Evolutionary conservation across 768 basidiomycete species (phyloP), one percentile per base, ranked within the genome.

Genomic region (Mycena belliarum): DNA sequence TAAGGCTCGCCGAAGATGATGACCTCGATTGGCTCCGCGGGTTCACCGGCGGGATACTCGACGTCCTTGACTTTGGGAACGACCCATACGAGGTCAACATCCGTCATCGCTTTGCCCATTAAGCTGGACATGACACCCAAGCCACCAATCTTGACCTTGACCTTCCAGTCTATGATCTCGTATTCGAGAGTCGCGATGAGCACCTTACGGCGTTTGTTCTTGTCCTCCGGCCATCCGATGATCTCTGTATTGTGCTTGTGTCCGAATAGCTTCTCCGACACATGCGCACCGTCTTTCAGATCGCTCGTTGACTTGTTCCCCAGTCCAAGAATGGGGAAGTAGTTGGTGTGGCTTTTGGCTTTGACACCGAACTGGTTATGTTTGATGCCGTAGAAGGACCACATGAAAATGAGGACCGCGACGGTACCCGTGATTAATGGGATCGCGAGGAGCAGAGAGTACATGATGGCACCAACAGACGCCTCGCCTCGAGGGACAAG

Each of bases 81-180:
- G 47, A 97, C 88, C 95, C 95, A 97, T 55, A 97, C 78, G 43
- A 97, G 77, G 70, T 96, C 95, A 51, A 96, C 95, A 69, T 97
- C 95, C 45, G 90, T 91, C 95, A 97, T 97, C 6, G 95, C 94
- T 73, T 96, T 97, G 62, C 95, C 95, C 95, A 97, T 97, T 33
- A 97, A 78, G 72, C 88, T 88, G 4, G 95, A 96, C 95, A 97
- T 97, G 76, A 96, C 95, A 79, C 95, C 95, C 20, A 97, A 81
- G 73, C 95, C 95, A 76, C 95, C 95, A 63, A 96, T 96, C 80
- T 96, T 96, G 79, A 97, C 95, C 74, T 97, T 97, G 60, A 95
- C 74, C 74, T 95, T 95, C 94, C 95, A 97, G 69, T 96, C 95
- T 67, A 97, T 86, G 69, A 97, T 91, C 72, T 97, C 95, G 73